These are phyloP conservation scores for Spatholobus suberectus DNA, from an alignment of 306 rosid species.

Conservation along the genomic window DNA sequence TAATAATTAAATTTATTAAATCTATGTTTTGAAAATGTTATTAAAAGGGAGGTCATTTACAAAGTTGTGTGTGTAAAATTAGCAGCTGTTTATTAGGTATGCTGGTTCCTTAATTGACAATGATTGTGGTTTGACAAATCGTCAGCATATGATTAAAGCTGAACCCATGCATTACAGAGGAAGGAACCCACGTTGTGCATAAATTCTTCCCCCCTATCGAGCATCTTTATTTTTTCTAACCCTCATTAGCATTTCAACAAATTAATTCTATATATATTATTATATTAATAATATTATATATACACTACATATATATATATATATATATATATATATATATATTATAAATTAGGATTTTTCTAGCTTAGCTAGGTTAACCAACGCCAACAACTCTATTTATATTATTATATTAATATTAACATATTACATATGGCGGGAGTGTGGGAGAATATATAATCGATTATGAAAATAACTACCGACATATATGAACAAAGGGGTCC, in stretches of 20 bases:
- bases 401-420: slow-evolving; percentile 6
- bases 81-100: background rate
- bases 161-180: slow-evolving; percentile 27
- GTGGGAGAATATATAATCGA: background rate
- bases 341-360: no score
- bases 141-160: background rate
- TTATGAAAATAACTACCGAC: slow-evolving; percentile 15
- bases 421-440: slow-evolving; percentile 1
- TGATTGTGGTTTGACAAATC: slow-evolving; percentile 7
- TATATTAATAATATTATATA: no score
- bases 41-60: background rate
- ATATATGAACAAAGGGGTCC: background rate
- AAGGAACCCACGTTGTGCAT: background rate
- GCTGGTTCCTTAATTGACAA: background rate
- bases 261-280: no score
- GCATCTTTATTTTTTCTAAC: background rate
- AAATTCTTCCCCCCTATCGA: background rate
- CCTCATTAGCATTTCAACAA: no score
- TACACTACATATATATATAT: no score
- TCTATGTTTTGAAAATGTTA: background rate
- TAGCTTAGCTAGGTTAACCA: slow-evolving; percentile 24
- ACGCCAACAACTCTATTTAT: slow-evolving; percentile 36
- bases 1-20: background rate
- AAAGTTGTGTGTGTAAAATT: background rate
- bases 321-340: no score